Conservation (phyloP, 2,329 filamentous ascomycete genomes). For the Aspergillus sp. region DNA sequence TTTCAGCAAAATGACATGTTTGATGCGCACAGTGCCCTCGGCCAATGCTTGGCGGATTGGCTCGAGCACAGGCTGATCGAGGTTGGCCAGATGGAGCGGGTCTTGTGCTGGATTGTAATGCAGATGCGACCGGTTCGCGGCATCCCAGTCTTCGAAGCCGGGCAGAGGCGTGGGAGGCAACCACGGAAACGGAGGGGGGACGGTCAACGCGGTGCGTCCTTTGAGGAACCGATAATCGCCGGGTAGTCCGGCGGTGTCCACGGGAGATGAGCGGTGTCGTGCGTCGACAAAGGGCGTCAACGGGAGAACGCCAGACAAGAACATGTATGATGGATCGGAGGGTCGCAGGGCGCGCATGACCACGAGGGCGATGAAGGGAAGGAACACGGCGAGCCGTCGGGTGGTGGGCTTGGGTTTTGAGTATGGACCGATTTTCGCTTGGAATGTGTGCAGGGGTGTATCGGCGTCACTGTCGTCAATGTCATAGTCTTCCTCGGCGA, state of each 20-base stretch:
- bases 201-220: slow-evolving; percentile 15
- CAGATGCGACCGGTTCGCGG: slow-evolving; percentile 5
- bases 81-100: slow-evolving; percentile 44
- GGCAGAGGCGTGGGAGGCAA: slow-evolving; percentile 20
- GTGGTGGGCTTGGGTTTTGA: slow-evolving; percentile 1
- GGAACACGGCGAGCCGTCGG: slow-evolving; percentile 20
- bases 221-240: slow-evolving; percentile 23
- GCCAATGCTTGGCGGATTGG: slow-evolving; percentile 27
- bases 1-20: slow-evolving; percentile 46
- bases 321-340: slow-evolving; percentile 24
- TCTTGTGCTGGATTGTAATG: slow-evolving; percentile 39
- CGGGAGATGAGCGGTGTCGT: slow-evolving; percentile 17
- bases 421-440: slow-evolving; percentile 8
- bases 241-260: slow-evolving; percentile 18
- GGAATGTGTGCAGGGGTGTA: slow-evolving; percentile 9
- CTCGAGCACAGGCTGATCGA: slow-evolving; percentile 27
- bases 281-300: slow-evolving; percentile 21
- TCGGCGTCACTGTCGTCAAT: slow-evolving; percentile 18
- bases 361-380: slow-evolving; percentile 20
- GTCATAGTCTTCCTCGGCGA: slow-evolving; percentile 24
- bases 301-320: slow-evolving; percentile 25
- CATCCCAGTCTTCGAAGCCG: slow-evolving; percentile 29
- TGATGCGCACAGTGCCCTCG: slow-evolving; percentile 34
- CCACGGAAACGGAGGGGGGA: slow-evolving; percentile 23
- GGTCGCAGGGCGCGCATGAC: slow-evolving; percentile 28